Base-by-base conservation (phyloP, 2,329 filamentous ascomycete genomes). In the Fusarium tjaetaba region DNA sequence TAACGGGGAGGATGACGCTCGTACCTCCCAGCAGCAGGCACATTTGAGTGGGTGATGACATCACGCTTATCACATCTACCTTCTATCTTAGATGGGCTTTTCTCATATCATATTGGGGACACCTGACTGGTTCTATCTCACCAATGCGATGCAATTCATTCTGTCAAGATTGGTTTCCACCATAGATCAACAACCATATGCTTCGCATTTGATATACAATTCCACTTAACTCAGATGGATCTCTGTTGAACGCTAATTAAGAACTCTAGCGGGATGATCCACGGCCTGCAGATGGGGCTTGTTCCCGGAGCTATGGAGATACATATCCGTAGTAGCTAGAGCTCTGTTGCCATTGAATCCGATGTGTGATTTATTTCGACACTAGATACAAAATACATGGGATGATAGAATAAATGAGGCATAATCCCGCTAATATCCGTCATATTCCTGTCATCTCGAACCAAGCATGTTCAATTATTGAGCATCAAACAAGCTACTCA, bases 211-310 rank as follows among this genome's bases (percentile, higher is more conserved):
- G 22, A 34, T 49, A 32, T 11, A 38, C 18, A 38, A 22, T 65
- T 51, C n/a, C 42, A 36, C 63, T 63, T 51, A 41, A 32, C 65
- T 68, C 51, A 30, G 26, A 70, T 43, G 36, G 26, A 51, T 24
- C 56, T 62, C 20, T 34, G n/a, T 38, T 45, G 11, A 34, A 38
- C 65, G 45, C 67, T 70, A 70, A 48, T 59, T 34, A 70, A 65
- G 43, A 36, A 65, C 38, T 28, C 18, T 57, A 67, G 51, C 61
- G 43, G 67, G 67, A 71, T 16, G 67, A 71, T 71, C 68, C 61
- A 66, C 34, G 38, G 49, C 28, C n/a, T 66, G 49, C 46, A 67
- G 63, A 48, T 61, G 53, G 46, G 46, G 34, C 41, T 34, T 24
- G 28, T 65, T 66, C 45, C 16, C 13, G 20, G 28, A 39, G 24